phyloP scores from a whole-genome alignment of 2,329 filamentous ascomycete genomes.

The Piedraia hortae region DNA sequence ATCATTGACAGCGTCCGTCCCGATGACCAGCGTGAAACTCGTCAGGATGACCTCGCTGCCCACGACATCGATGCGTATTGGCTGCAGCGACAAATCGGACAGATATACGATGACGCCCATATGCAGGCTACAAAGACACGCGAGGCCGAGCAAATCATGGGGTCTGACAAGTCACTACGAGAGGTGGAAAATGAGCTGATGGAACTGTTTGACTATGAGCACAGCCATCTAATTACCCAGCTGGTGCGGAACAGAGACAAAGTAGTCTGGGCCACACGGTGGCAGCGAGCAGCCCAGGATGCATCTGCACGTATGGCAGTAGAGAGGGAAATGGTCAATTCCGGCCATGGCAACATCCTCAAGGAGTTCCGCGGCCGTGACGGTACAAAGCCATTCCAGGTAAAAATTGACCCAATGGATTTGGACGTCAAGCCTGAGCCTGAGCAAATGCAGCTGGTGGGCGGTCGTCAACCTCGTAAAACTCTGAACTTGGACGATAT shows the following conservation, averaged over 20 bases:
- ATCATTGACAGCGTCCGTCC: conserved; percentile 37
- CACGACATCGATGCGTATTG: conserved; percentile 93
- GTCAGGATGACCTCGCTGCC: conserved; percentile 36
- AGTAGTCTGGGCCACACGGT: conserved; percentile 78
- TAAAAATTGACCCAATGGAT: conserved; percentile 66
- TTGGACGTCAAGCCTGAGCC: conserved; percentile 27
- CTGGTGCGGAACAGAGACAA: conserved; percentile 80
- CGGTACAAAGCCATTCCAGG: conserved; percentile 37
- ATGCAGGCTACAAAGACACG: conserved; percentile 80
- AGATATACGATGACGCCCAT: conserved; percentile 71
- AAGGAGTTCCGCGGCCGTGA: conserved; percentile 61
- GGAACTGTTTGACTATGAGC: conserved; percentile 93
- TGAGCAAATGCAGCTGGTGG: conserved; percentile 39
- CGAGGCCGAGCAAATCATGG: conserved; percentile 57
- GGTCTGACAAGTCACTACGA: conserved; percentile 58
- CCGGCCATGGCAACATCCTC: conserved; percentile 62
- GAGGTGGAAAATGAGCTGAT: conserved; percentile 97
- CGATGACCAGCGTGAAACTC: conserved; percentile 21
- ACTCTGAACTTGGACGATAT: conserved; percentile 87
- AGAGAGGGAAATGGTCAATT: conserved; percentile 74
- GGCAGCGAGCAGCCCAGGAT: conserved; percentile 57
- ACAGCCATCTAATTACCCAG: conserved; percentile 75
- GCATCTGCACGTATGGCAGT: conserved; percentile 44
- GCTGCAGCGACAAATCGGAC: conserved; percentile 77
- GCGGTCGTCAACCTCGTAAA: conserved; percentile 63